Evolutionary conservation across 495 filamentous ascomycete species (phyloP), one percentile per base, ranked within the genome.

Genomic region (Cryomyces antarcticus): DNA sequence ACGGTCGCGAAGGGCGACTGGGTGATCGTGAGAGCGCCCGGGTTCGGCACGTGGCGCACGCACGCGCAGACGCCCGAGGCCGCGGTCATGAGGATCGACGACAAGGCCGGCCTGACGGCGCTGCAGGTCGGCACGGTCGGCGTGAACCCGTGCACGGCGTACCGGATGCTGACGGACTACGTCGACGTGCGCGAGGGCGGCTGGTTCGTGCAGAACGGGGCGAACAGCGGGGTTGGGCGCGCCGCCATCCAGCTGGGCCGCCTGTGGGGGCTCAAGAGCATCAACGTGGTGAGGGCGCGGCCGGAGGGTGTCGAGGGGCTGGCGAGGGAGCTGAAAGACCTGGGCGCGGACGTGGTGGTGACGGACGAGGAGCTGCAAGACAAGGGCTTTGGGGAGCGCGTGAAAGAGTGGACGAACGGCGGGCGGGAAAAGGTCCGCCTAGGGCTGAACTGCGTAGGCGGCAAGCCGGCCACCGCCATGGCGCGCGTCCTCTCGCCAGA

Each of bases 171-270:
- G 46, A 74, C 72, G 45, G 85, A 92, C 56, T 94, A 86, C 55
- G 77, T 73, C 36, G 58, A 69, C 6, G 60, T 74, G 62, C 58
- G 70, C 52, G 73, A 77, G 41, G 81, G 82, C 9, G 72, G 80
- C 31, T 97, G 92, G 92, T 78, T 93, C 47, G 67, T 96, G 33
- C 92, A 97, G 65, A 97, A 97, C 52, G 92, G 89, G 2, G 89
- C 89, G 6, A 97, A 97, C 55, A 78, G 71, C 41, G 92, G 85
- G 1, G 89, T 96, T 24, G 89, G 89, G 5, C 62, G 89, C 30
- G 78, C 83, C 6, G 87, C 81, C 12, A 83, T 94, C 42, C 89
- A 97, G 60, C 55, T 97, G 0, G 86, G 71, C 1, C 63, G 61
- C 42, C 59, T 80, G 40, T 96, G 87, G 89, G 87, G 87, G 0